Conservation (phyloP, 495 filamentous ascomycete genomes). For the Daldinia vernicosa region DNA sequence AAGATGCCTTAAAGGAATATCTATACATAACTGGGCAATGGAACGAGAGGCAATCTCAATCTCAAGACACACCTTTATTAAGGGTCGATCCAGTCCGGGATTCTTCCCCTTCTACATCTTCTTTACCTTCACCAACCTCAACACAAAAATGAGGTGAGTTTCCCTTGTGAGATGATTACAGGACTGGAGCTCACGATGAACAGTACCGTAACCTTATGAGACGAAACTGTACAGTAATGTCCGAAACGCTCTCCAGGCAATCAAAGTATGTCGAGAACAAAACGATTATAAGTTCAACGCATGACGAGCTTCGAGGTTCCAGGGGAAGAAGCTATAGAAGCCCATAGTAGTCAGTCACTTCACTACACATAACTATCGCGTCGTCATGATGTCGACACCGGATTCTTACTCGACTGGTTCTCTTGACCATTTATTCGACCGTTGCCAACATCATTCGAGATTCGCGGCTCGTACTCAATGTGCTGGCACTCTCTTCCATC, state of each 20-base stretch:
- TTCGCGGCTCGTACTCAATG: background rate
- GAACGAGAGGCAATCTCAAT: conserved; percentile 42
- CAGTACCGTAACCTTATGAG: conserved; percentile 60
- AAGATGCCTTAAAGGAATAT: no score
- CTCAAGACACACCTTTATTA: conserved; percentile 48
- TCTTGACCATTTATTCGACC: background rate
- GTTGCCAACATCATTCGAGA: background rate
- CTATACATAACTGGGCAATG: no score
- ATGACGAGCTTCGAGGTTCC: no score
- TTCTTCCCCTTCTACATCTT: conserved; percentile 31
- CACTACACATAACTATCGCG: background rate
- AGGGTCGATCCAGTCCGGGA: conserved; percentile 49
- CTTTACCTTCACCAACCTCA: conserved; percentile 44
- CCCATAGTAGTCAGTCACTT: background rate
- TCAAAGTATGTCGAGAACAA: no score
- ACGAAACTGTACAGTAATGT: no score
- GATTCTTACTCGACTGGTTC: background rate
- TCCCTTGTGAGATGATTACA: background rate
- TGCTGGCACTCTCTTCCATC: conserved; percentile 5
- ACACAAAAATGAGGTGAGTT: conserved; percentile 55
- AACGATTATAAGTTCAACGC: no score
- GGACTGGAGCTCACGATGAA: conserved; percentile 19
- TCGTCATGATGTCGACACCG: background rate
- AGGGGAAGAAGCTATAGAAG: no score
- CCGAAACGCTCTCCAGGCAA: no score